Conservation (phyloP, 1,284 basidiomycete genomes). For the Tranzscheliella williamsii region DNA sequence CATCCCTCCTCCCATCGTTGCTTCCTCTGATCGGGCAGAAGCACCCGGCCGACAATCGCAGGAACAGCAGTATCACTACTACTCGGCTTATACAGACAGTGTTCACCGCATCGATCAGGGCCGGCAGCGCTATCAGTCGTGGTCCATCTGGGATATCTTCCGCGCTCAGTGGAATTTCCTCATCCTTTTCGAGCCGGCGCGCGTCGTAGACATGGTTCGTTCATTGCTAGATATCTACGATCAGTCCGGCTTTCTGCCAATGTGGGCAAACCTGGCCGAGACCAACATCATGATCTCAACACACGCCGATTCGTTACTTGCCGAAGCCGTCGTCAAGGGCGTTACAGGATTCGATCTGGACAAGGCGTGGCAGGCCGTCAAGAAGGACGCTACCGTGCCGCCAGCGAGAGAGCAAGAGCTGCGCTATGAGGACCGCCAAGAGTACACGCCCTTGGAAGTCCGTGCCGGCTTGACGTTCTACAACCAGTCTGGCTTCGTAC, state of each 20-base stretch:
- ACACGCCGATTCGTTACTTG: conserved; percentile 77
- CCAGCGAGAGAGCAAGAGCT: conserved; percentile 29
- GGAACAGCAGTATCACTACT: conserved; percentile 65
- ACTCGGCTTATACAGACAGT: conserved; percentile 73
- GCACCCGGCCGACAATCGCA: neutral
- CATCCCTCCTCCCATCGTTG: conserved; percentile 48
- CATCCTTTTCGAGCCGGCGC: conserved; percentile 75
- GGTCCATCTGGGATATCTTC: conserved; percentile 83
- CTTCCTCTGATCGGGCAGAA: neutral
- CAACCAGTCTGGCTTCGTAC: conserved; percentile 73
- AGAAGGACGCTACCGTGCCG: conserved; percentile 71
- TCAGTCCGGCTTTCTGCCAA: conserved; percentile 79
- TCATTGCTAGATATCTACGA: conserved; percentile 78
- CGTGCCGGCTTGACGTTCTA: conserved; percentile 77
- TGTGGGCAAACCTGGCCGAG: conserved; percentile 85
- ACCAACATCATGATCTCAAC: conserved; percentile 77
- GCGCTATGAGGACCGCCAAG: conserved; percentile 72
- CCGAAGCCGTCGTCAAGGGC: conserved; percentile 74
- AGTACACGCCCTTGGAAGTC: conserved; percentile 68
- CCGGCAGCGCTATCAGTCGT: conserved; percentile 72
- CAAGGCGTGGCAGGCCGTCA: conserved; percentile 74
- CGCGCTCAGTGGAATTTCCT: conserved; percentile 78
- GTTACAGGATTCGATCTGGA: conserved; percentile 68
- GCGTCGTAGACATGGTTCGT: conserved; percentile 73
- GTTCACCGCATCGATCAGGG: conserved; percentile 67